Evolutionary conservation across 1,284 basidiomycete species (phyloP).

Genomic region (Melampsora allii-populina): DNA sequence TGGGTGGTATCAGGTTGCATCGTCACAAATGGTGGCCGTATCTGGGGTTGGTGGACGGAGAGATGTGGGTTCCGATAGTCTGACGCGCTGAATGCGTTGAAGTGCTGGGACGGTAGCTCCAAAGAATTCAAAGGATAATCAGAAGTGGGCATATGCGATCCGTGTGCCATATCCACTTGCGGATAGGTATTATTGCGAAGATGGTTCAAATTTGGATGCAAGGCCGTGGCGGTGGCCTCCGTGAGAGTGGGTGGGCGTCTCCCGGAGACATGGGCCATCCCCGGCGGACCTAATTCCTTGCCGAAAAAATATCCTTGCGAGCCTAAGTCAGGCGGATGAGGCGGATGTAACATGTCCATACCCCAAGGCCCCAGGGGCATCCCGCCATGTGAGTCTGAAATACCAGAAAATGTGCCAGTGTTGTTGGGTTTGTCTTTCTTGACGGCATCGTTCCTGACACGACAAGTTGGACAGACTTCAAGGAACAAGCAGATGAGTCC

Average conservation of each 20-base stretch:
- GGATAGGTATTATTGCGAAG: slow-evolving; percentile 7
- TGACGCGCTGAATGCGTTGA: background rate
- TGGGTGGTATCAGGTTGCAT: background rate
- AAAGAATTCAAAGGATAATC: background rate
- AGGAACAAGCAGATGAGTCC: slow-evolving; percentile 42
- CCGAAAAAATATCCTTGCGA: background rate
- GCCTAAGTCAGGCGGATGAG: background rate
- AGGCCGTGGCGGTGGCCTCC: background rate
- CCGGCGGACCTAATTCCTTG: background rate
- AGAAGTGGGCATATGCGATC: background rate
- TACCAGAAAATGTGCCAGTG: slow-evolving; percentile 4
- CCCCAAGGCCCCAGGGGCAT: background rate
- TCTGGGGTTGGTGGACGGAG: background rate
- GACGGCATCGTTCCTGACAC: slow-evolving; percentile 28
- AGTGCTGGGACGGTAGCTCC: background rate
- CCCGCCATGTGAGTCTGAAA: background rate
- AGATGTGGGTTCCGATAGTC: background rate
- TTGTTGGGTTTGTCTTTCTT: slow-evolving; percentile 36
- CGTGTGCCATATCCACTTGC: background rate
- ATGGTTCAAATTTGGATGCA: background rate
- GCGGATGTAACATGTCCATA: background rate
- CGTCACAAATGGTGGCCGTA: background rate
- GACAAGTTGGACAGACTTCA: slow-evolving; percentile 39
- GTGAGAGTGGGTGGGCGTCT: background rate
- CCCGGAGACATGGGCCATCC: background rate